Percentiles rank a stretch among this genome's conserved stretches.
Evolutionary conservation across 2,329 filamentous ascomycete genomes (phyloP).

Genomic region (Ascomycota sp.): DNA sequence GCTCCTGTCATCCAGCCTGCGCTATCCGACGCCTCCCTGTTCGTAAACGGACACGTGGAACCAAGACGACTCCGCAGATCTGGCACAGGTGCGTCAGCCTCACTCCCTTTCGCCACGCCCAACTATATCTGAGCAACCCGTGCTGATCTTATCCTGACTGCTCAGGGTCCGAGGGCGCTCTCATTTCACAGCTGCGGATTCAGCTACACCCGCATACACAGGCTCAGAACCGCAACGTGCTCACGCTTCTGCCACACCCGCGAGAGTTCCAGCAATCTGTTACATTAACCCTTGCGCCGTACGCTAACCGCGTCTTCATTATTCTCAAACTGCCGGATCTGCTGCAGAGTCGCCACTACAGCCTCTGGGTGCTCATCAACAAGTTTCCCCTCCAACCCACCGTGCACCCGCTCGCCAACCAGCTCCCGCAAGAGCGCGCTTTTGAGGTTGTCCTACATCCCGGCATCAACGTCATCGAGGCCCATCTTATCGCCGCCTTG

Average conservation of each 20-base stretch:
- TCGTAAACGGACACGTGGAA: conserved; percentile 13
- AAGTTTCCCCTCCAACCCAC: conserved; percentile 32
- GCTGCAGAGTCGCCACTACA: conserved; percentile 47
- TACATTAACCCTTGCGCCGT: conserved; percentile 44
- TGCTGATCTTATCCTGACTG: conserved; percentile 5
- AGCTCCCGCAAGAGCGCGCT: conserved; percentile 36
- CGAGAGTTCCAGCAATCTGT: conserved; percentile 47
- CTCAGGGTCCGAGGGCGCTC: conserved; percentile 32
- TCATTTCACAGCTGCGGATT: conserved; percentile 44
- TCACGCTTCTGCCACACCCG: conserved; percentile 42
- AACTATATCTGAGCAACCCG: not conserved
- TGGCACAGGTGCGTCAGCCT: conserved; percentile 18
- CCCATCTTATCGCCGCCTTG: conserved; percentile 54
- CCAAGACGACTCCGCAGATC: conserved; percentile 16
- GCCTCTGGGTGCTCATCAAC: conserved; percentile 52
- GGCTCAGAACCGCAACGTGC: conserved; percentile 34
- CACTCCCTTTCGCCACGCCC: not conserved
- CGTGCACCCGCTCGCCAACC: conserved; percentile 27
- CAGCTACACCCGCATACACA: conserved; percentile 45
- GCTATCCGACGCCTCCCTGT: conserved; percentile 7
- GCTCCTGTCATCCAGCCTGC: not conserved
- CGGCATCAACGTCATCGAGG: conserved; percentile 56
- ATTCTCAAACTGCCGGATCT: conserved; percentile 39
- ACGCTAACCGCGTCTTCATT: conserved; percentile 50
- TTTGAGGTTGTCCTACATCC: conserved; percentile 52